Evolutionary conservation across 2,329 filamentous ascomycete genomes (phyloP).

Genomic region (Pseudogymnoascus sp.): DNA sequence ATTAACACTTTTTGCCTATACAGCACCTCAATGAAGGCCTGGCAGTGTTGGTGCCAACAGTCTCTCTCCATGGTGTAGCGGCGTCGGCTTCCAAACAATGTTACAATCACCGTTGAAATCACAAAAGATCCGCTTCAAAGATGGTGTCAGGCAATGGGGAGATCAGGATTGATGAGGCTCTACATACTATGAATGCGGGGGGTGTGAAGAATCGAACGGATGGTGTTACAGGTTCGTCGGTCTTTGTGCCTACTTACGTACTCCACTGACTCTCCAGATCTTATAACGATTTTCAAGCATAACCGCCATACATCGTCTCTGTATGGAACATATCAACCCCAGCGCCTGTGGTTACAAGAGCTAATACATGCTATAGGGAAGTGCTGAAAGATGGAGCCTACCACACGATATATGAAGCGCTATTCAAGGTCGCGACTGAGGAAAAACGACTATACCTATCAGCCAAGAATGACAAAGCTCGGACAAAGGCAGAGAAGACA

Average conservation of each 20-base stretch:
- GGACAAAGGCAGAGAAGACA: slow-evolving; percentile 44
- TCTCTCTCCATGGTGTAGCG: not conserved
- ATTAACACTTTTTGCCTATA: not conserved
- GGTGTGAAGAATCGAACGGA: slow-evolving; percentile 13
- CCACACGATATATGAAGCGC: slow-evolving; percentile 69
- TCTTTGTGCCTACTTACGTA: not conserved
- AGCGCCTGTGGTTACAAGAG: not conserved
- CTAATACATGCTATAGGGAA: slow-evolving; percentile 21
- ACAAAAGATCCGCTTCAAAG: slow-evolving; percentile 1
- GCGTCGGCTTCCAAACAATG: not conserved
- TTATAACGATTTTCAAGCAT: slow-evolving; percentile 25
- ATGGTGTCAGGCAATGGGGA: slow-evolving; percentile 10
- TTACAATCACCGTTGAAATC: not conserved
- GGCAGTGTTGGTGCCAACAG: not conserved
- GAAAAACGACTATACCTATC: slow-evolving; percentile 61
- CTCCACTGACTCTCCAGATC: slow-evolving; percentile 17
- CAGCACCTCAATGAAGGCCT: not conserved
- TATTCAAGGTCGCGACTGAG: slow-evolving; percentile 61
- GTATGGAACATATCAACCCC: slow-evolving; percentile 15
- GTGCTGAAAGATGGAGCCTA: slow-evolving; percentile 68
- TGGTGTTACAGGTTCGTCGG: slow-evolving; percentile 14
- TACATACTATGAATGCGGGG: slow-evolving; percentile 10
- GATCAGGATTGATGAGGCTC: slow-evolving; percentile 11
- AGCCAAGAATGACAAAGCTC: slow-evolving; percentile 43
- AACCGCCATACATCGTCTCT: slow-evolving; percentile 22